Conservation (phyloP, 441 rosid species). For the Gossypium gossypioides region DNA sequence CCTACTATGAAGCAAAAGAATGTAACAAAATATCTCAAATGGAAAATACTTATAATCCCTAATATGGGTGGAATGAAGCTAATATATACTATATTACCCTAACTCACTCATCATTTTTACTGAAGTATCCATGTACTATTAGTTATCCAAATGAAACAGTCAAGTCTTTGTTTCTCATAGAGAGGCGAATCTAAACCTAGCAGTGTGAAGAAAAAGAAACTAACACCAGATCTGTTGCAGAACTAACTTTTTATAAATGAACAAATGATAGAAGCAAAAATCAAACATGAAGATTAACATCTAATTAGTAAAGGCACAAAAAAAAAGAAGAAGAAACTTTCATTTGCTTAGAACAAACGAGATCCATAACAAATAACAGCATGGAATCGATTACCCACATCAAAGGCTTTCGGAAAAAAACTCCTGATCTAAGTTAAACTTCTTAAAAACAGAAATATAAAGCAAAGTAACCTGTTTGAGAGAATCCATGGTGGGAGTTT, state of each 20-base stretch:
- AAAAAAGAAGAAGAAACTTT: not conserved
- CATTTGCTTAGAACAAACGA: not conserved
- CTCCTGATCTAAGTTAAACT: not conserved
- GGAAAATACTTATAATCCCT: not conserved
- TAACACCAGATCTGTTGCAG: not conserved
- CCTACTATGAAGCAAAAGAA: not conserved
- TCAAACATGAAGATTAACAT: not conserved
- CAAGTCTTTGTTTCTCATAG: not conserved
- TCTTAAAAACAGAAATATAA: not conserved
- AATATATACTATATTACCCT: not conserved
- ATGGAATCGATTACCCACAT: not conserved
- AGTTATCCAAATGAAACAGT: not conserved
- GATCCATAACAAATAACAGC: not conserved
- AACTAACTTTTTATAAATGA: not conserved
- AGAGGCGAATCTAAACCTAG: not conserved
- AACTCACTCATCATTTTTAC: not conserved
- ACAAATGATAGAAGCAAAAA: not conserved
- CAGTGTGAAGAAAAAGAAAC: not conserved
- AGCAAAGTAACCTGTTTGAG: slow-evolving; percentile 49
- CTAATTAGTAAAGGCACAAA: not conserved
- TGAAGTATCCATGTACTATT: not conserved
- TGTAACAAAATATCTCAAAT: not conserved
- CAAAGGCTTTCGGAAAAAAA: not conserved
- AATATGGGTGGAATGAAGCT: not conserved
- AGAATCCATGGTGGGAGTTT: slow-evolving; percentile 88